These are phyloP conservation scores for Lactifluus echinatus DNA, from an alignment of 768 basidiomycete genomes.

Conservation along the genomic window DNA sequence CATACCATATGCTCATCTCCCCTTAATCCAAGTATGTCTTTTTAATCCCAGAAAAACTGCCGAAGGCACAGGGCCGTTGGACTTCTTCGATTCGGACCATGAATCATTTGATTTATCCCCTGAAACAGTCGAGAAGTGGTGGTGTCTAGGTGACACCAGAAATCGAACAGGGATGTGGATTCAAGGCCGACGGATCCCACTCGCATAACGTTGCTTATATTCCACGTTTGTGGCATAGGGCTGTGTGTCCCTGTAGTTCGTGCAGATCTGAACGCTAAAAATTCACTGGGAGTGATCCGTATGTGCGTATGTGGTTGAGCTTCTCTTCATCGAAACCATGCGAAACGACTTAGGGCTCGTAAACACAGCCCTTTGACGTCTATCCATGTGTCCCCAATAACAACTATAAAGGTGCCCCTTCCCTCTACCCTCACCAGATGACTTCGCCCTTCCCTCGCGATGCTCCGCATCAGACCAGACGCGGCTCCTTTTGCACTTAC, in stretches of 20 bases:
- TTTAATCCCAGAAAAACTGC: slow-evolving; percentile 22
- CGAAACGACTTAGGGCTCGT: background rate
- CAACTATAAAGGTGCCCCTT: slow-evolving; percentile 4
- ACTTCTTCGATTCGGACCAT: slow-evolving; percentile 48
- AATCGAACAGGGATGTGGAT: slow-evolving; percentile 71
- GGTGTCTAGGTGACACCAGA: slow-evolving; percentile 66
- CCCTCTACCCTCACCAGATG: background rate
- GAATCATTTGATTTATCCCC: slow-evolving; percentile 25
- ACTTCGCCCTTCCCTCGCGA: background rate
- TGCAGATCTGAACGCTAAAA: background rate
- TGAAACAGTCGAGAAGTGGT: slow-evolving; percentile 81
- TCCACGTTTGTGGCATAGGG: background rate
- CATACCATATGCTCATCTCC: background rate
- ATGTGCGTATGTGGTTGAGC: background rate
- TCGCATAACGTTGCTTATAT: slow-evolving; percentile 3
- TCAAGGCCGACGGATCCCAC: slow-evolving; percentile 41
- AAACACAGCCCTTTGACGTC: background rate
- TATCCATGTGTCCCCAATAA: background rate
- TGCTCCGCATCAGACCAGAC: slow-evolving; percentile 11
- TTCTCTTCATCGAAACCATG: background rate
- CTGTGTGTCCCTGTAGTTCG: background rate
- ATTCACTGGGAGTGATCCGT: background rate
- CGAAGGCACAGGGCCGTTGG: slow-evolving; percentile 52
- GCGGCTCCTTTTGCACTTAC: slow-evolving; percentile 12
- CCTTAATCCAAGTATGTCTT: slow-evolving; percentile 6